Conservation (phyloP, 495 filamentous ascomycete species). For the Echria macrotheca region DNA sequence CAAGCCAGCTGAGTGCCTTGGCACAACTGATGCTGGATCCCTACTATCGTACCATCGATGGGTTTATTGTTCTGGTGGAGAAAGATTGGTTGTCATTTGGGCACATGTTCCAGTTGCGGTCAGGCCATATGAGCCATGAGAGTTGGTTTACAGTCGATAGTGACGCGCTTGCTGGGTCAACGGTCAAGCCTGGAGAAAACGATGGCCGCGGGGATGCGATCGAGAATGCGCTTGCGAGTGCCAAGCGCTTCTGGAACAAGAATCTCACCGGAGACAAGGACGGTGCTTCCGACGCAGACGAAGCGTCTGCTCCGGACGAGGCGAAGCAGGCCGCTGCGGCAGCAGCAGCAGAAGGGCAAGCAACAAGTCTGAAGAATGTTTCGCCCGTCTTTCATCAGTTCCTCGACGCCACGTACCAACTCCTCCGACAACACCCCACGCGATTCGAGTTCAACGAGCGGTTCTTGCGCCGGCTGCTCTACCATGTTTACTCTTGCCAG, state of each 20-base stretch:
- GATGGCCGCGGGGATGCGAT: conserved; percentile 67
- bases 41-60: conserved; percentile 91
- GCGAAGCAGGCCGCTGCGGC: conserved; percentile 20
- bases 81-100: conserved; percentile 99
- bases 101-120: conserved; percentile 91
- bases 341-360: conserved; percentile 32
- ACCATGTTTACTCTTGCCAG: conserved; percentile 93
- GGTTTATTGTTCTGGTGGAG: conserved; percentile 91
- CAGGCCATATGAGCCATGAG: conserved; percentile 78
- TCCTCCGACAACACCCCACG: conserved; percentile 79
- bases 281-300: conserved; percentile 49
- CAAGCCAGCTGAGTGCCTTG: conserved; percentile 90
- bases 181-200: conserved; percentile 49
- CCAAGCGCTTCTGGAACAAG: conserved; percentile 84
- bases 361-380: conserved; percentile 67
- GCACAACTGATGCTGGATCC: conserved; percentile 92
- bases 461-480: conserved; percentile 83
- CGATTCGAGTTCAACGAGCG: conserved; percentile 97
- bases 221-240: conserved; percentile 79
- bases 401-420: conserved; percentile 89
- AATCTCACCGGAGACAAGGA: conserved; percentile 64
- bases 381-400: conserved; percentile 99
- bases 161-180: conserved; percentile 49
- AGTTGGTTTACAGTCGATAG: conserved; percentile 93
- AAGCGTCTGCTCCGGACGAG: conserved; percentile 47